phyloP scores from a whole-genome alignment of 495 filamentous ascomycete genomes.

The Penicillium maclennaniae region DNA sequence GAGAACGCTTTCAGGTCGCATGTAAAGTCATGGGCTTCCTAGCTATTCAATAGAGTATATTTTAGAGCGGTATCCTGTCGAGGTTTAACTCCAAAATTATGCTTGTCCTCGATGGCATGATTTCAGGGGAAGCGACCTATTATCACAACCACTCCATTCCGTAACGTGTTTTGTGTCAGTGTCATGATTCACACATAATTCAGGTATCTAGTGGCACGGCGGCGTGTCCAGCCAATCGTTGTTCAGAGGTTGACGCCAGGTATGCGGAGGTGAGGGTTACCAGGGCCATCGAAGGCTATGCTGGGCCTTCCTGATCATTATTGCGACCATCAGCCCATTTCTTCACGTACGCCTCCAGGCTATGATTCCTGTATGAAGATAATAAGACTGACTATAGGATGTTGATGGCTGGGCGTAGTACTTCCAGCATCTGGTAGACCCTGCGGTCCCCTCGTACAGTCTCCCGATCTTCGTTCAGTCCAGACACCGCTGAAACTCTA shows the following conservation, averaged over 20 bases:
- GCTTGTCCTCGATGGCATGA: conserved; percentile 8
- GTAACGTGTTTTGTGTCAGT: neutral
- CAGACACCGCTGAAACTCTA: conserved; percentile 11
- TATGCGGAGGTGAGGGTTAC: conserved; percentile 3
- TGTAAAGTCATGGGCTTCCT: too few relatives aligned
- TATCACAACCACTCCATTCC: neutral
- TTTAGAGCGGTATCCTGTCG: neutral
- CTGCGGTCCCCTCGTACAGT: neutral
- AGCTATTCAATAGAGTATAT: neutral
- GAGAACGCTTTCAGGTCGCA: too few relatives aligned
- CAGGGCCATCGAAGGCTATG: neutral
- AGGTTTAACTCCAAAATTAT: conserved; percentile 6
- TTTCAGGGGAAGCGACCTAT: conserved; percentile 5
- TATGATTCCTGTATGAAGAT: neutral
- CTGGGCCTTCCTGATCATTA: conserved; percentile 9
- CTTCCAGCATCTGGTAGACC: neutral
- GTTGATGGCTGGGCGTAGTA: neutral
- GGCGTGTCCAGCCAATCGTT: conserved; percentile 4
- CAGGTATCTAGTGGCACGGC: neutral
- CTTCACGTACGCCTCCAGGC: neutral
- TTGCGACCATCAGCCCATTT: conserved; percentile 7
- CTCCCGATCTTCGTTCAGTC: neutral
- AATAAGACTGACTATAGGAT: neutral
- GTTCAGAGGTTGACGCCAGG: neutral
- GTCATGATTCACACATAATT: conserved; percentile 4